phyloP scores from a whole-genome alignment of 768 basidiomycete species.

The Chalciporus chontae region DNA sequence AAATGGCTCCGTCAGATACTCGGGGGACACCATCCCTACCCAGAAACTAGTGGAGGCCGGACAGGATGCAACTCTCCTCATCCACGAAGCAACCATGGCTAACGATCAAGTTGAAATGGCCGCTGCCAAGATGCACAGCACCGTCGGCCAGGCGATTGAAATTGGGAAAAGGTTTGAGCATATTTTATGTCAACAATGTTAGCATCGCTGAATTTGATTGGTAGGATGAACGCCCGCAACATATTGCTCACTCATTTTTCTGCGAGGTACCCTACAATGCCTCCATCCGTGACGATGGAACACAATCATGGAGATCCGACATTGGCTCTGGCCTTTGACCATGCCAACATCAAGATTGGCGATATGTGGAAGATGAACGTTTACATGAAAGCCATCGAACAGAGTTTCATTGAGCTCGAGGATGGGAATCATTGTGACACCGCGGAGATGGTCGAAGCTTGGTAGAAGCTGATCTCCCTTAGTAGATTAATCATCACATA shows the following conservation, averaged over 20 bases:
- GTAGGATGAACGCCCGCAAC: conserved; percentile 81
- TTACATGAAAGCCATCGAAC: conserved; percentile 71
- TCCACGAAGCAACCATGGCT: conserved; percentile 93
- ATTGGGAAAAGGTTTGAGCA: conserved; percentile 61
- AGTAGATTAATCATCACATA: conserved; percentile 6
- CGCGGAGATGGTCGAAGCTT: conserved; percentile 6
- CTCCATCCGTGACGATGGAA: conserved; percentile 37
- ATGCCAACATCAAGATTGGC: conserved; percentile 64
- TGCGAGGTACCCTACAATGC: conserved; percentile 87
- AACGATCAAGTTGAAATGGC: conserved; percentile 80
- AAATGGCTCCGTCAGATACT: conserved; percentile 60
- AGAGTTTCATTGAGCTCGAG: conserved; percentile 50
- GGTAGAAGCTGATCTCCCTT: conserved; percentile 21
- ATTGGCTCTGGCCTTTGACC: conserved; percentile 80
- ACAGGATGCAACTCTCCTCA: conserved; percentile 68
- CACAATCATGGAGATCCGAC: conserved; percentile 35
- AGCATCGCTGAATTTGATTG: not conserved
- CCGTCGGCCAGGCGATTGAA: conserved; percentile 82
- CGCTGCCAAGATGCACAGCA: conserved; percentile 77
- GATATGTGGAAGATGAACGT: conserved; percentile 85
- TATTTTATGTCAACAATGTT: not conserved
- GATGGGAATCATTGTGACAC: conserved; percentile 37
- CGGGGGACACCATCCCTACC: conserved; percentile 86
- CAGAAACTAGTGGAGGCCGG: conserved; percentile 65
- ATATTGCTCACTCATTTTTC: conserved; percentile 96